Base-by-base conservation (phyloP, 2,329 filamentous ascomycete species). In the Colletotrichum horii region DNA sequence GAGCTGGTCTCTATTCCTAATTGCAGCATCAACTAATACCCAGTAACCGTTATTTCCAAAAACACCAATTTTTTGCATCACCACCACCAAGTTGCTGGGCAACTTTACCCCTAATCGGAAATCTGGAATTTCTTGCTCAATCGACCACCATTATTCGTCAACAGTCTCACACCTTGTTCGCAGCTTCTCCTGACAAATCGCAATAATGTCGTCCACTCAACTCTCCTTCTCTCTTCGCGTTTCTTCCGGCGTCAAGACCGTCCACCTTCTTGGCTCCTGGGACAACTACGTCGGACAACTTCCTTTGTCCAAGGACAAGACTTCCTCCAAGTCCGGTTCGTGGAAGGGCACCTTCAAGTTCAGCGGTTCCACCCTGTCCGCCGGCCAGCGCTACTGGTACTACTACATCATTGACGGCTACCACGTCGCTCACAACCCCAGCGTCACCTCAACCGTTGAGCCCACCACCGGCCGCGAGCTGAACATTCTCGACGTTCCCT, bases 371-470 rank as follows among this genome's bases (percentile, higher is more conserved):
- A 96, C 95, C 76, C 91, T 98, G 81, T 93, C 96, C 89, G 90
- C 95, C 81, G 96, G 96, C 84, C 93, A 95, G 85, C 94, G 96
- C 84, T 98, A 98, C 93, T 99, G 97, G 97, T 99, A 98, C 93
- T 99, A 99, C 93, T 99, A 98, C 91, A 98, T 98, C 93, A 97
- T 98, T 86, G 97, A 99, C 86, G 97, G 97, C 81, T 98, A 98
- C 92, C 96, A 98, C 86, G 94, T 98, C 85, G 96, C 96, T 77
- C 96, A 98, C 91, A 97, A 98, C 88, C 96, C 96, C 80, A 95
- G 94, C 85, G 93, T 96, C 85, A 90, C 94, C 82, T 96, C 94
- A 83, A 97, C 95, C 83, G 94, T 94, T 80, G 97, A 99, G 90
- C 96, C 96, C 84, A 98, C 96, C 85, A 98, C 97, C 73, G 95